These are phyloP conservation scores for Ophiostoma angusticollis DNA, from an alignment of 2,329 filamentous ascomycete genomes.

Conservation along the genomic window DNA sequence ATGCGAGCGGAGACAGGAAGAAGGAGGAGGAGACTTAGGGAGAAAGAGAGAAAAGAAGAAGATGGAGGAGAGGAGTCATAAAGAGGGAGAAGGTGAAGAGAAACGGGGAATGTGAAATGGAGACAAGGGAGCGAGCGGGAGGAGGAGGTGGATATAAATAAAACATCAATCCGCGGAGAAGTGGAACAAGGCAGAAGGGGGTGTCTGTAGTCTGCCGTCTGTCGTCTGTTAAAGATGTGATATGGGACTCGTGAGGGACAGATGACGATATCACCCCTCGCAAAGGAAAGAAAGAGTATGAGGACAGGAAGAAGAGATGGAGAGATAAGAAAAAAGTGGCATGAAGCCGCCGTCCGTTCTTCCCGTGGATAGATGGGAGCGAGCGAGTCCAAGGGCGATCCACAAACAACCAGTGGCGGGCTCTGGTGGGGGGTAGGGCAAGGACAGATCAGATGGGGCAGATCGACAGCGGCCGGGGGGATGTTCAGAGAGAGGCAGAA, in stretches of 20 bases:
- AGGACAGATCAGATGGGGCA: slow-evolving; percentile 9
- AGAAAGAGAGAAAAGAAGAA: not conserved
- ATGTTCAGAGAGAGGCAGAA: not conserved
- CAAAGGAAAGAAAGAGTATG: too few relatives aligned
- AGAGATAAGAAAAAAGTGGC: too few relatives aligned
- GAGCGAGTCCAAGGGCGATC: slow-evolving; percentile 3
- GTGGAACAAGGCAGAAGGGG: too few relatives aligned
- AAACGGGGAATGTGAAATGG: not conserved
- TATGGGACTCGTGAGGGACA: too few relatives aligned
- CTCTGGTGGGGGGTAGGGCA: not conserved
- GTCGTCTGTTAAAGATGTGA: too few relatives aligned
- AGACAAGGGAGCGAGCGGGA: not conserved
- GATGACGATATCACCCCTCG: too few relatives aligned
- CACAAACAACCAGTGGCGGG: slow-evolving; percentile 7
- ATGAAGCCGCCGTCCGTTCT: too few relatives aligned
- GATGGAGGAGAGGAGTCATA: not conserved
- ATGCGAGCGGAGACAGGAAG: slow-evolving; percentile 15
- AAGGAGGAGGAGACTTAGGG: not conserved
- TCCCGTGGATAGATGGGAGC: too few relatives aligned
- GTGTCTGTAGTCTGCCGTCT: too few relatives aligned
- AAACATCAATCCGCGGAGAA: too few relatives aligned
- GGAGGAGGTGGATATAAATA: too few relatives aligned
- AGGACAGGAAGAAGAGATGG: too few relatives aligned
- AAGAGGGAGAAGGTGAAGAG: not conserved
- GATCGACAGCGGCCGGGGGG: slow-evolving; percentile 8